Base-by-base conservation (phyloP, 345 rosid species). In the Populus ilicifolia region DNA sequence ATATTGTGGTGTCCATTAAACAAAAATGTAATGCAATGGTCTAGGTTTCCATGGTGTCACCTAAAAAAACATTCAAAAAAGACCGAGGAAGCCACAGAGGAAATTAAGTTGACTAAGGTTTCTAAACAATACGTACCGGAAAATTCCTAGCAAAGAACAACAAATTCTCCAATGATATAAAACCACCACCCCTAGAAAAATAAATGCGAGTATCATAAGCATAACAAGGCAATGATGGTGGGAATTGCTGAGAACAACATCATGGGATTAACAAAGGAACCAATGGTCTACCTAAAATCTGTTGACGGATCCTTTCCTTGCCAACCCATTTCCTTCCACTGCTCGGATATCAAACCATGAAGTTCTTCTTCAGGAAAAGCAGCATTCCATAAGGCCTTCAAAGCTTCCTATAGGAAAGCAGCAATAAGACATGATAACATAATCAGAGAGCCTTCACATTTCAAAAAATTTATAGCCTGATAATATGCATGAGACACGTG, bases 311-410 rank as follows among this genome's bases (percentile, higher is more conserved):
- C 99, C 88, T 94, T 96, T 66, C 99, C 99, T 85, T 94, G 99
- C 99, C 99, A 96, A 67, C 99, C 99, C 99, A 96, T 96, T 89
- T 92, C 97, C 86, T 96, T 96, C 99, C 99, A 96, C 78, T 92
- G 99, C 86, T 96, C 99, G 78, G 99, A 91, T 87, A 94, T 89
- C 76, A 96, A 79, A 74, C 92, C 91, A 71, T 65, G 81, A 71
- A 96, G 97, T 86, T 96, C 93, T 84, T 94, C 98, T 73, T 88
- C 93, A 59, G 98, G 98, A 87, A 92, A 96, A 54, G 99, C 82
- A 84, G 88, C 96, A 80, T 82, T 87, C 99, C 99, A 96, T 36
- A 96, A 81, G 50, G 89, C 91, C 88, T 78, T 94, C 82, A 96
- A 83, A 76, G 98, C 94, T 70, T 91, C 97, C 99, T 96, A 84